Conservation (phyloP, 2,329 filamentous ascomycete species). For the Stagonosporopsis vannaccii region DNA sequence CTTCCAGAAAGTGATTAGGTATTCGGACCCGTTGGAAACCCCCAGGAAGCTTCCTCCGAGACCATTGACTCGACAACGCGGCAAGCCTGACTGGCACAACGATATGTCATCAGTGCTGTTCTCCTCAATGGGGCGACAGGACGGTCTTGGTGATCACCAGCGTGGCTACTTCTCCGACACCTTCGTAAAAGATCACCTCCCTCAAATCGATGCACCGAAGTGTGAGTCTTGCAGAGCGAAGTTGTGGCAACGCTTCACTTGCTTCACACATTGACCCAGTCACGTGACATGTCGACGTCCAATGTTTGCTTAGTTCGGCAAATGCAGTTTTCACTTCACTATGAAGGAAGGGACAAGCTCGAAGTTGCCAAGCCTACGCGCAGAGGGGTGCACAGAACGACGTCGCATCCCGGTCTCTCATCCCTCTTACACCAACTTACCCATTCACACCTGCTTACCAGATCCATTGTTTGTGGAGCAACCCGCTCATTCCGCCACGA, state of each 20-base stretch:
- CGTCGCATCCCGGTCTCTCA: neutral
- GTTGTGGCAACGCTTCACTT: neutral
- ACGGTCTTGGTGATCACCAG: neutral
- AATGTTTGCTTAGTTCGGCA: neutral
- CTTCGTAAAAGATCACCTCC: neutral
- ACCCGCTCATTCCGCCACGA: neutral
- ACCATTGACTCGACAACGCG: neutral
- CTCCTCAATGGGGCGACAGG: neutral
- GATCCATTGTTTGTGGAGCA: neutral
- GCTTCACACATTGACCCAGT: neutral
- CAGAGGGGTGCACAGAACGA: neutral
- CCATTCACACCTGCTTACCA: neutral
- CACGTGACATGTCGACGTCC: neutral
- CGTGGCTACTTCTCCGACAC: neutral
- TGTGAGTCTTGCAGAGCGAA: neutral
- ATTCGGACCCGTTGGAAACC: neutral
- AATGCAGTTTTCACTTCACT: neutral
- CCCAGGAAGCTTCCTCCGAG: no score
- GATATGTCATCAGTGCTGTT: neutral
- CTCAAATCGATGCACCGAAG: neutral
- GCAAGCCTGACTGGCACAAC: neutral
- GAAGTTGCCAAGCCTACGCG: slow-evolving; percentile 7
- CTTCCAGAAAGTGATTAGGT: neutral
- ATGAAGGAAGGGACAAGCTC: neutral
- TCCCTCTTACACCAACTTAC: slow-evolving; percentile 4